Evolutionary conservation across 2,329 filamentous ascomycete species (phyloP).

Genomic region (Chalaropsis ovoidea): DNA sequence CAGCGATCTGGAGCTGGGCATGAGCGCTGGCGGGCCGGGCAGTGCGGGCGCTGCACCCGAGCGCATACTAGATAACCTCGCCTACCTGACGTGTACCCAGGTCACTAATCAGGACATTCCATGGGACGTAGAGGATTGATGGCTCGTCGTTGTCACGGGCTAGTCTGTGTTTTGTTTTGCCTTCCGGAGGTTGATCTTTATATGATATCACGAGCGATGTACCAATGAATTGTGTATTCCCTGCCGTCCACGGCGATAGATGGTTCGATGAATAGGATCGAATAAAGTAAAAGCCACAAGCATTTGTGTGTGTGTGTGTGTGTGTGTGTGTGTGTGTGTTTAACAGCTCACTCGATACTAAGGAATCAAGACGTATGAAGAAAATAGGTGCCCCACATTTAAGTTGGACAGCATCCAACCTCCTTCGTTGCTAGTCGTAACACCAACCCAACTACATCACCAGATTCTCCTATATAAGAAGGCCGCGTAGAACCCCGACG

Average conservation of each 20-base stretch:
- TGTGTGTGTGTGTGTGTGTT: background rate
- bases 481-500: too few relatives aligned
- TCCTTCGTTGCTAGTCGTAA: background rate
- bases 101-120: conserved; percentile 43
- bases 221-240: background rate
- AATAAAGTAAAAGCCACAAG: background rate
- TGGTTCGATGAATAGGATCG: background rate
- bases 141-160: background rate
- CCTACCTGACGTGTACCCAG: conserved; percentile 44
- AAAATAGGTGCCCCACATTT: background rate
- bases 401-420: background rate
- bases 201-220: conserved; percentile 21
- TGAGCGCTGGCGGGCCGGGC: conserved; percentile 38
- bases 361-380: background rate
- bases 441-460: background rate
- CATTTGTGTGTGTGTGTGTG: background rate
- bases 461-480: background rate
- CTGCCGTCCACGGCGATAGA: background rate
- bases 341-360: background rate
- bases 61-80: conserved; percentile 36
- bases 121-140: conserved; percentile 36
- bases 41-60: conserved; percentile 31
- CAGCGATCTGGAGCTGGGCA: conserved; percentile 71
- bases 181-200: conserved; percentile 23
- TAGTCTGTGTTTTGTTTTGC: conserved; percentile 17